Evolutionary conservation across 495 filamentous ascomycete genomes (phyloP), one percentile per base, ranked within the genome.

Genomic region (Hyaloscypha hepaticicola): DNA sequence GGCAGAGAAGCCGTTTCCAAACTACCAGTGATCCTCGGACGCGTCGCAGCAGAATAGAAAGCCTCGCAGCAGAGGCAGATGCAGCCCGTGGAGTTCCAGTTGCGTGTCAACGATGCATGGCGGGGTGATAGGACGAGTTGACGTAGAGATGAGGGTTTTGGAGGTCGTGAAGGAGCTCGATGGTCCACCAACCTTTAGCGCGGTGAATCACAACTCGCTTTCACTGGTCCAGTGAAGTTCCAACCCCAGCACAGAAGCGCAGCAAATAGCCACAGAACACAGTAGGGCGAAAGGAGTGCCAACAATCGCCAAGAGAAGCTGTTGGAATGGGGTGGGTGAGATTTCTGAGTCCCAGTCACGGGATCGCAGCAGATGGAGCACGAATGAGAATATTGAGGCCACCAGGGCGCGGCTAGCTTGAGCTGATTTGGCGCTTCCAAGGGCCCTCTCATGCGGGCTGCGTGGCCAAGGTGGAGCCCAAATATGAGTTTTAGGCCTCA

Each of bases 61-160:
- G 55, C 62, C 68, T 70, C 64, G 53, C 53, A 61, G 61, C 31
- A 64, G 65, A 70, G 68, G 70, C 65, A 66, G 58, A 59, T 31
- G 22, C n/a, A 70, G 70, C 70, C 65, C 53, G 21, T 58, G 21
- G 38, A 52, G 45, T 58, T 60, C 48, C 59, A 51, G 52, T 21
- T 55, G 52, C 25, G 58, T 66, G 59, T 69, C 61, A 66, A 64
- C 68, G 63, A 69, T 63, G 58, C 68, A 66, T 70, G 61, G 38
- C 49, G 38, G 29, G 51, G 21, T 55, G 49, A 22, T 57, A 57
- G 26, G 49, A 14, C 21, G 14, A 34, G 58, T 56, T 49, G 64
- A 61, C 25, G 51, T 66, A 45, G 57, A 65, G 57, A 41, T 60
- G 52, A 24, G 22, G 48, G 26, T 56, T 27, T 48, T 12, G 31